A percentile compares a stretch with the other conserved stretches of the same genome.
These are phyloP conservation scores for Apiospora hydei DNA, from an alignment of 2,329 filamentous ascomycete genomes.

Conservation along the genomic window DNA sequence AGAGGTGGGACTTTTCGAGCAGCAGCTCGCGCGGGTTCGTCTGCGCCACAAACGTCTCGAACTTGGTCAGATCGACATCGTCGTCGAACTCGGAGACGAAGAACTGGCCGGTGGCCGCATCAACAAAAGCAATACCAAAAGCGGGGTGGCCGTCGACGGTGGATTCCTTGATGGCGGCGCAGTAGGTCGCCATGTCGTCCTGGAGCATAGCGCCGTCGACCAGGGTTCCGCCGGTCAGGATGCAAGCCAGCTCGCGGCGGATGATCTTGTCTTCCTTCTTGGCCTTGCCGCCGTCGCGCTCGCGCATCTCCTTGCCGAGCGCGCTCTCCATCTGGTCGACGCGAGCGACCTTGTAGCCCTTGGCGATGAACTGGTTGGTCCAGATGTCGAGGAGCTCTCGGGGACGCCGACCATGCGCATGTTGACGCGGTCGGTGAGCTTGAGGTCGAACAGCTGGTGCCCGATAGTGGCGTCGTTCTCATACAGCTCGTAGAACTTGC, in stretches of 20 bases:
- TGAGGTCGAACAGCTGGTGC: slow-evolving; percentile 95
- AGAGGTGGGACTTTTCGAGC: slow-evolving; percentile 85
- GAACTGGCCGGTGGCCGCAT: slow-evolving; percentile 95
- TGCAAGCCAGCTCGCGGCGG: slow-evolving; percentile 85
- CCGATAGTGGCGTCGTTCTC: slow-evolving; percentile 97
- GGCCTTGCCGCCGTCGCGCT: slow-evolving; percentile 73
- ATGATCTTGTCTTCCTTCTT: slow-evolving; percentile 93
- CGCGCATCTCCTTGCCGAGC: slow-evolving; percentile 97
- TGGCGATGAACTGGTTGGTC: slow-evolving; percentile 98
- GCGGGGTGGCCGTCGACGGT: slow-evolving; percentile 76
- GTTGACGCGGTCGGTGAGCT: slow-evolving; percentile 96
- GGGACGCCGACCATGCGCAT: slow-evolving; percentile 99
- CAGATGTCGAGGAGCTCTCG: slow-evolving; percentile 95
- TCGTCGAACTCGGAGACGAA: slow-evolving; percentile 92
- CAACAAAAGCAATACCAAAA: slow-evolving; percentile 93
- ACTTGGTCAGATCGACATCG: slow-evolving; percentile 92
- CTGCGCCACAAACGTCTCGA: slow-evolving; percentile 96
- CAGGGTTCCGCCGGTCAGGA: slow-evolving; percentile 89
- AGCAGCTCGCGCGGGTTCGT: slow-evolving; percentile 87
- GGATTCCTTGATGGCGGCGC: slow-evolving; percentile 90
- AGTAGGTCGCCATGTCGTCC: slow-evolving; percentile 96
- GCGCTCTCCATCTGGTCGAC: slow-evolving; percentile 98
- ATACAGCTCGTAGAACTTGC: slow-evolving; percentile 98
- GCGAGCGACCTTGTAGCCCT: slow-evolving; percentile 95
- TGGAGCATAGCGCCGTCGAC: slow-evolving; percentile 97